A percentile compares a stretch with the other conserved stretches of the same genome.
Evolutionary conservation across 371 early-diverging fungal genomes (phyloP).

Genomic region (Antonospora locustae): DNA sequence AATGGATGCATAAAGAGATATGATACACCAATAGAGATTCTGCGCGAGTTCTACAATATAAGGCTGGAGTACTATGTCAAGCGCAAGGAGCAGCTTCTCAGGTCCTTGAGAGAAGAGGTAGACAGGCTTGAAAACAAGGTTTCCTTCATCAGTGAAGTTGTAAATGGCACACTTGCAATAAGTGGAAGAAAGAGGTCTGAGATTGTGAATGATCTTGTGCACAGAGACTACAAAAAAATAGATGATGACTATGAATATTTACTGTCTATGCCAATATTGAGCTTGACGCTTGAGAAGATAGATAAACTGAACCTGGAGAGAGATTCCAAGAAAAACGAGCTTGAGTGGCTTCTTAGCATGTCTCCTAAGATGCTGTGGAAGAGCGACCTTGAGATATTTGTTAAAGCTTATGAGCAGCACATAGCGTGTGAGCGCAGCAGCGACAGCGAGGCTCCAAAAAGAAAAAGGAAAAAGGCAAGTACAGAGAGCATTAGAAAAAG

Average conservation of each 20-base stretch:
- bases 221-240: constrained; percentile 38
- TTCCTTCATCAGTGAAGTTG: constrained; percentile 77
- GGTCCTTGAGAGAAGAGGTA: constrained; percentile 62
- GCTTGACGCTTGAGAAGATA: constrained; percentile 74
- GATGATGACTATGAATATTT: constrained; percentile 73
- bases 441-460: neutral
- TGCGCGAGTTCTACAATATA: constrained; percentile 75
- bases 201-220: constrained; percentile 57
- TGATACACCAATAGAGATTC: constrained; percentile 63
- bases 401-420: constrained; percentile 14
- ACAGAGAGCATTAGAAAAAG: neutral
- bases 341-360: constrained; percentile 60
- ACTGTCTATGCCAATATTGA: constrained; percentile 75
- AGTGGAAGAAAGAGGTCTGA: constrained; percentile 69
- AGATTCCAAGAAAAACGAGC: constrained; percentile 60
- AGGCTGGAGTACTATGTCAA: constrained; percentile 70
- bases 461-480: neutral
- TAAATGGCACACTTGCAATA: constrained; percentile 65
- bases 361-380: constrained; percentile 73
- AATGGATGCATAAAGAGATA: constrained; percentile 76
- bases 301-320: constrained; percentile 65
- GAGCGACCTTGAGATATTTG: constrained; percentile 60
- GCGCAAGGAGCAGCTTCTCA: constrained; percentile 71
- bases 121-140: constrained; percentile 71
- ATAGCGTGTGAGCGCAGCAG: neutral